Base-by-base conservation (phyloP, 495 filamentous ascomycete species). In the Neurospora africana region DNA sequence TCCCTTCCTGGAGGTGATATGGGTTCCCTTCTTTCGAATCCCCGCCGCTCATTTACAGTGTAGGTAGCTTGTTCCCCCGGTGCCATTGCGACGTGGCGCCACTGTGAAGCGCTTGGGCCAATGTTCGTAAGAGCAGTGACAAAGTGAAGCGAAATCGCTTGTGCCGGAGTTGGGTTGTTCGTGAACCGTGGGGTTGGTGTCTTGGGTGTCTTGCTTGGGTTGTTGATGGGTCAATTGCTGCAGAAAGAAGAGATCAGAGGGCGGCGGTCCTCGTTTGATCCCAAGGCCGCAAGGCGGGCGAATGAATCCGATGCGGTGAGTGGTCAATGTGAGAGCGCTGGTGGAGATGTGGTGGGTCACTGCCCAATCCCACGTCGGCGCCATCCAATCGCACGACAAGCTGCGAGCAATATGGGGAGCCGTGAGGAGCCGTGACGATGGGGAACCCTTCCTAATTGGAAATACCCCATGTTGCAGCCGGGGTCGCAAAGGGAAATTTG, bases 41-140 rank as follows among this genome's bases (percentile, higher is more conserved):
- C 47, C 47, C 27, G 47, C 21, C 11, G 47, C 47, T 58, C 21
- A 58, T 6, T 58, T 58, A 33, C 27, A 61, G 53, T 61, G 53
- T 33, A 30, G 38, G 53, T 61, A 8, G 38, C 47, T 73, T 72
- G 74, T 76, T 74, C 76, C 79, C 77, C 79, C 81, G 79, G 82
- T 81, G 78, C 77, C 75, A 72, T 80, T 80, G 82, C 83, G 82
- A 86, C 85, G 85, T 87, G 85, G 85, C 84, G 81, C 84, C 80
- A 84, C 78, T 84, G 73, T 79, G 27, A 77, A 69, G 75, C 74
- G 41, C 67, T 71, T 78, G 78, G 73, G 73, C 83, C 82, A 83
- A 81, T 82, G 76, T 76, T 65, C 8, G 27, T 9, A 33, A 33
- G 53, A 65, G 13, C 53, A 33, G 53, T 65, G 53, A 65, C 53